Evolutionary conservation across 2,329 filamentous ascomycete genomes (phyloP).

Genomic region (Calonectria fujianensis): DNA sequence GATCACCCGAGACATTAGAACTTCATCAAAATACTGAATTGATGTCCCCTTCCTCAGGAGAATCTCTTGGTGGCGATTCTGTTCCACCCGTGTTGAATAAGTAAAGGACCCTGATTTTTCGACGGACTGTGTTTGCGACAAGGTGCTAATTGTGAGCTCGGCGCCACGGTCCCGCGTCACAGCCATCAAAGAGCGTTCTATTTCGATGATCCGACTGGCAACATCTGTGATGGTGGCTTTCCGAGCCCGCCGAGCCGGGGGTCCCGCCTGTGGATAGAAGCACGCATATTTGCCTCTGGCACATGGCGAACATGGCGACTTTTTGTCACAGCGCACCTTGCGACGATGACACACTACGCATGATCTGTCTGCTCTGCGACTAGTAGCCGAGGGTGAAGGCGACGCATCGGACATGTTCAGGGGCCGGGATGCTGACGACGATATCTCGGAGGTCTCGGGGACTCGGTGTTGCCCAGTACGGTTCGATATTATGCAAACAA

Average conservation of each 20-base stretch:
- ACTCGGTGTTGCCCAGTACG: background rate
- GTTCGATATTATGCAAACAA: too few species aligned
- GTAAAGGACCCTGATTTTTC: background rate
- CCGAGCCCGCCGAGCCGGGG: constrained; percentile 50
- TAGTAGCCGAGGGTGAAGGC: constrained; percentile 20
- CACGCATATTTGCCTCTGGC: constrained; percentile 49
- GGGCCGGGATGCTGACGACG: background rate
- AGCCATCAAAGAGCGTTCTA: constrained; percentile 57
- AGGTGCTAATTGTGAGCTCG: background rate
- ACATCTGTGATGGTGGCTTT: constrained; percentile 59
- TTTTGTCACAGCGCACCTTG: constrained; percentile 11
- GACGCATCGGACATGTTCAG: constrained; percentile 11
- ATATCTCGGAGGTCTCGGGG: background rate
- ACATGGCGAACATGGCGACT: constrained; percentile 10
- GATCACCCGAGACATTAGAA: background rate
- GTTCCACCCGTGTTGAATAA: background rate
- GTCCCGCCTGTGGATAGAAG: constrained; percentile 55
- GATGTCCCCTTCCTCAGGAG: constrained; percentile 56
- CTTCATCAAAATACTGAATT: constrained; percentile 11
- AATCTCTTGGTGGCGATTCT: constrained; percentile 48
- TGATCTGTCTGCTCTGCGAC: background rate
- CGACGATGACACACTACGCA: constrained; percentile 13
- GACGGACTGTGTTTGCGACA: background rate
- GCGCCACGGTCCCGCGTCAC: constrained; percentile 35
- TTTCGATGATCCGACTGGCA: constrained; percentile 59